Percentiles rank a stretch among this genome's conserved stretches.
Evolutionary conservation across 495 filamentous ascomycete genomes (phyloP).

Genomic region (Lepidopterella palustris): DNA sequence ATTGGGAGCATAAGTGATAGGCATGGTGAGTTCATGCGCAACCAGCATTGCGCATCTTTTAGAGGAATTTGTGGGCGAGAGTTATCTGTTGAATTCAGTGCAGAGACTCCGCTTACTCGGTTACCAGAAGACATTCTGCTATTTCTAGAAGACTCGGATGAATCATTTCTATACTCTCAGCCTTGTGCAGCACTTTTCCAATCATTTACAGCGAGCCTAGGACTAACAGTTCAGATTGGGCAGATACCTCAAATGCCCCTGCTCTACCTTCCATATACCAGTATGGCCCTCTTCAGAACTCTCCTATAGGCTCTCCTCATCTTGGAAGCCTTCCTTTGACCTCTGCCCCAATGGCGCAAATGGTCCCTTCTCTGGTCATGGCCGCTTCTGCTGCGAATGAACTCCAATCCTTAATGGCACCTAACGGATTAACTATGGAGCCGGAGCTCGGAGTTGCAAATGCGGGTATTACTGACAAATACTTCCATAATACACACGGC

Average conservation of each 20-base stretch:
- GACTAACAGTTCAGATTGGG: neutral
- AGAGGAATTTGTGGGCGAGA: too few species aligned
- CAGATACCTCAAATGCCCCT: slow-evolving; percentile 15
- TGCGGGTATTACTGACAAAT: slow-evolving; percentile 29
- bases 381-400: slow-evolving; percentile 43
- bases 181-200: neutral
- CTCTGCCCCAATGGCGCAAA: slow-evolving; percentile 16
- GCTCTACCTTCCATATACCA: slow-evolving; percentile 28
- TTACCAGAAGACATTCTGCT: too few species aligned
- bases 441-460: slow-evolving; percentile 27
- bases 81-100: too few species aligned
- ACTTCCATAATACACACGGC: slow-evolving; percentile 19
- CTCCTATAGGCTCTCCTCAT: slow-evolving; percentile 23
- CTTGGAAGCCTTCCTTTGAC: slow-evolving; percentile 12
- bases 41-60: neutral
- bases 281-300: slow-evolving; percentile 20
- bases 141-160: too few species aligned
- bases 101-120: too few species aligned
- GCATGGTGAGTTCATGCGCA: slow-evolving; percentile 6
- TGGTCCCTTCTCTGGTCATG: slow-evolving; percentile 28
- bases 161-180: neutral
- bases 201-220: neutral
- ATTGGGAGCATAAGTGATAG: neutral
- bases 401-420: slow-evolving; percentile 41
- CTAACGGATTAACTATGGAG: slow-evolving; percentile 29